Evolutionary conservation across 106 monocot genomes (phyloP), one percentile per base, ranked within the genome.

Genomic region (Acorus calamus): DNA sequence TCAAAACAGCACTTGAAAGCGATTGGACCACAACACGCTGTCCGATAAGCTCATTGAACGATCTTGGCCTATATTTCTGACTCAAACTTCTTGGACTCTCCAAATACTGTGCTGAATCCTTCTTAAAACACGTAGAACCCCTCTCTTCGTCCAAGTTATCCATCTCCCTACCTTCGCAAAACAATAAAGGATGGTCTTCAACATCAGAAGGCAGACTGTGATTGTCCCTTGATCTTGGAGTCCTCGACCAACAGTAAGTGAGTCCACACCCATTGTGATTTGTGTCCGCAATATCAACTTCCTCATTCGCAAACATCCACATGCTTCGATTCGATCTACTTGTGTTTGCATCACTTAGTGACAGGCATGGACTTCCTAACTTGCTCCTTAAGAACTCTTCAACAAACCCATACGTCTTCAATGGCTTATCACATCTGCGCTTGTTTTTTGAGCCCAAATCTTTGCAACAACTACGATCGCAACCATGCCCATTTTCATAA

Each of bases 221-320:
- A 28, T 28, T 28, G 42, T 81, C 79, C 50, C 75, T 81, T 61
- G 76, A 80, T 69, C 74, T 90, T 48, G 94, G 85, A 58, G 86
- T 88, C 64, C 79, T 87, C 10, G 94, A 94, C 94, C 94, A 94
- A 51, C 94, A 94, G 42, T 79, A 80, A 69, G 81, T 69, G 13
- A 94, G 79, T 50, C 94, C 94, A 65, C 94, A 94, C 4, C 94
- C 89, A 71, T 76, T 87, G 47, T 76, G 72, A 71, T 71, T 84
- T 47, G 94, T 80, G 66, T 83, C 82, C 14, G 69, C 77, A 60
- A 71, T 67, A 74, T 80, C 81, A 65, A 59, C 68, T 4, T 80
- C 87, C 6, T 81, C 84, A 53, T 61, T 71, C 14, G 44, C 52
- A 61, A 78, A 47, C 8, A 60, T 69, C 13, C 51, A 59, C 10